Conservation (phyloP, 2,329 filamentous ascomycete genomes). For the Microsporum ferrugineum region DNA sequence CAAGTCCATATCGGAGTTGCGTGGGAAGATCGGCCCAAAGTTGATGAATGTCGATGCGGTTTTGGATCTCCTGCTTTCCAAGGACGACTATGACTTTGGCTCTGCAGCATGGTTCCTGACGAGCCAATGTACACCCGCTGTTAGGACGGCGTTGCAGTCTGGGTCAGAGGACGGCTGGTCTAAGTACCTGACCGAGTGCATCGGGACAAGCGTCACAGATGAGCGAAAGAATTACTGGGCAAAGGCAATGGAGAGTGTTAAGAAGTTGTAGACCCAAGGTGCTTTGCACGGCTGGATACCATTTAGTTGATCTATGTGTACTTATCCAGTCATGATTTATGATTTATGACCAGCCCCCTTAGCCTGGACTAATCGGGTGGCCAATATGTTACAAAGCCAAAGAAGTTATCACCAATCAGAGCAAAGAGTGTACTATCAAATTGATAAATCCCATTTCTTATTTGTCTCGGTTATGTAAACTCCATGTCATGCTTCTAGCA, state of each 20-base stretch:
- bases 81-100: slow-evolving; percentile 44
- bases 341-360: background rate
- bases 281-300: background rate
- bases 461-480: slow-evolving; percentile 1
- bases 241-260: slow-evolving; percentile 29
- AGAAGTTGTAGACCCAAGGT: background rate
- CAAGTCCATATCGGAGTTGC: slow-evolving; percentile 34
- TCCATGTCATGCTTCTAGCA: slow-evolving; percentile 2
- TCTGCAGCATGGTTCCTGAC: slow-evolving; percentile 51
- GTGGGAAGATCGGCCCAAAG: slow-evolving; percentile 23
- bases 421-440: background rate
- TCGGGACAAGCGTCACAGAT: slow-evolving; percentile 39
- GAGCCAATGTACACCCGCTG: slow-evolving; percentile 40
- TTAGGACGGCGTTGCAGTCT: slow-evolving; percentile 35
- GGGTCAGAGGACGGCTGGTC: slow-evolving; percentile 41
- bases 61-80: slow-evolving; percentile 39
- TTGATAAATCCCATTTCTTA: slow-evolving; percentile 1
- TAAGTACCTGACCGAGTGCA: slow-evolving; percentile 44
- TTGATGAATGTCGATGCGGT: slow-evolving; percentile 33
- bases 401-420: background rate
- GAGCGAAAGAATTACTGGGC: slow-evolving; percentile 42
- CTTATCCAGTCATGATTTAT: background rate
- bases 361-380: no score
- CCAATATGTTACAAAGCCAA: background rate
- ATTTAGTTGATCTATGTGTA: background rate